Evolutionary conservation across 2,329 filamentous ascomycete species (phyloP).

Genomic region (Colletotrichum viniferum): DNA sequence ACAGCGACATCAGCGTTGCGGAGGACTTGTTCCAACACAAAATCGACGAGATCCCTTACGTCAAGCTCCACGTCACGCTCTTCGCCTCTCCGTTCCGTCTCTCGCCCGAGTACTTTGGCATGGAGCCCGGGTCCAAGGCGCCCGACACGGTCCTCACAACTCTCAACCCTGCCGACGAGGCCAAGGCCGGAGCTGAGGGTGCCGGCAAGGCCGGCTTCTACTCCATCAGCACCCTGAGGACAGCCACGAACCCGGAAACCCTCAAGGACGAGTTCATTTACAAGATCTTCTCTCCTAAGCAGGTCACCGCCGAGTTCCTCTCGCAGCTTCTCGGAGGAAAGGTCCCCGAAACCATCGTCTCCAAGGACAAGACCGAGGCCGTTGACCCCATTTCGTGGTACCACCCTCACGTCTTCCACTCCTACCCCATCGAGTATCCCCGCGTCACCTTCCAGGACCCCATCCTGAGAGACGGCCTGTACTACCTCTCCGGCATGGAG

Average conservation of each 20-base stretch:
- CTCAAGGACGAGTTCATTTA: constrained; percentile 61
- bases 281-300: constrained; percentile 67
- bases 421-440: constrained; percentile 86
- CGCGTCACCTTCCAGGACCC: constrained; percentile 87
- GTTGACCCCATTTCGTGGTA: constrained; percentile 73
- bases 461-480: constrained; percentile 69
- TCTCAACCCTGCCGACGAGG: constrained; percentile 63
- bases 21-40: constrained; percentile 69
- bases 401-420: constrained; percentile 77
- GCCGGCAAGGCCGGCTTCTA: constrained; percentile 82
- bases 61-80: constrained; percentile 85
- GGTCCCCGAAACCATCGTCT: constrained; percentile 46
- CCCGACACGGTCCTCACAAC: constrained; percentile 86
- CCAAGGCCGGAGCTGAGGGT: constrained; percentile 55
- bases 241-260: constrained; percentile 64
- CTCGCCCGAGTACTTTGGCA: constrained; percentile 74
- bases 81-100: constrained; percentile 80
- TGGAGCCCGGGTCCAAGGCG: constrained; percentile 59
- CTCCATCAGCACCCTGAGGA: constrained; percentile 77
- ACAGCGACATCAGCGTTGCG: constrained; percentile 68
- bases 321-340: constrained; percentile 54
- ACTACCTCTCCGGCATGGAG: constrained; percentile 80
- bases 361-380: constrained; percentile 29
- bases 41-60: constrained; percentile 85
- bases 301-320: constrained; percentile 58